Evolutionary conservation across 1,284 basidiomycete species (phyloP), one percentile per base, ranked within the genome.

Genomic region (Papiliotrema nemorosa): DNA sequence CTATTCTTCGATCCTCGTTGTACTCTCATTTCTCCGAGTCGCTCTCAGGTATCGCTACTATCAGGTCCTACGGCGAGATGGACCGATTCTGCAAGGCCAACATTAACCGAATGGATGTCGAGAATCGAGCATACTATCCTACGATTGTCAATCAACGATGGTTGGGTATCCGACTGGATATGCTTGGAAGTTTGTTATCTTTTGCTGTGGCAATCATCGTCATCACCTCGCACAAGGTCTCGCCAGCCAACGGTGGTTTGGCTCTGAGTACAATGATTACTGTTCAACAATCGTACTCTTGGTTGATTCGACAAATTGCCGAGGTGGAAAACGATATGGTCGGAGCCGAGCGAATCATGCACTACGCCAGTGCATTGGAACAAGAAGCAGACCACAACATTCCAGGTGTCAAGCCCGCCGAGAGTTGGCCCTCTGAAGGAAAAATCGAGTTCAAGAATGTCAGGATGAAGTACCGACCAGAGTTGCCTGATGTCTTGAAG

Each of bases 311-410:
- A 21, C 89, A 92, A 69, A 80, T 81, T 45, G 87, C 87, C 3
- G 87, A 91, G 65, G 84, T 90, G 14, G 88, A 93, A 73, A 92
- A 93, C 69, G 82, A 92, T 71, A 91, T 93, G 86, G 91, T 91
- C 69, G 84, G 85, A 22, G 88, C 91, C 4, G 90, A 94, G 72
- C 84, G 88, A 40, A 79, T 91, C 45, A 63, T 70, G 62, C 60
- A 70, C 50, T 94, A 94, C 62, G 84, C 85, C 27, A 80, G 80
- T 29, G 78, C 82, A 43, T 72, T 90, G 25, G 86, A 88, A 62
- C 86, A 89, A 69, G 91, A 94, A 70, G 82, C 87, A 0, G 79
- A 87, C 0, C 82, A 88, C 59, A 78, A 84, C 29, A 72, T 89
- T 33, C 72, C 77, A 0, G 79, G 83, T 21, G 77, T 72, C 39